Conservation (phyloP, 2,329 filamentous ascomycete species). For the Fusarium dimerum region DNA sequence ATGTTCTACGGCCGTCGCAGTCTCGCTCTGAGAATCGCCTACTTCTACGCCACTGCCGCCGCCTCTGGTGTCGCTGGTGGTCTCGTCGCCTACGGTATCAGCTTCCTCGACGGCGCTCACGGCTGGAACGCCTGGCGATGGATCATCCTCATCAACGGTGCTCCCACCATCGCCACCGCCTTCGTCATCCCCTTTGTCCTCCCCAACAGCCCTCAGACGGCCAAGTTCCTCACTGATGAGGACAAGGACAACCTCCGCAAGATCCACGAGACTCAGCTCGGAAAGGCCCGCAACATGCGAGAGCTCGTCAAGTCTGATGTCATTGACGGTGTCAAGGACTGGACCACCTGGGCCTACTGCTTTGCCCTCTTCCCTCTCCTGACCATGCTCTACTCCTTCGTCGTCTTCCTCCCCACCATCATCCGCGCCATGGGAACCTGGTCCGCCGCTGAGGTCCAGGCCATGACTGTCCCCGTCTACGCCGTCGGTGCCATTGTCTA, state of each 20-base stretch:
- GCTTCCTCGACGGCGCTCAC: slow-evolving; percentile 59
- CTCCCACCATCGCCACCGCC: slow-evolving; percentile 49
- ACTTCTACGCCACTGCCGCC: slow-evolving; percentile 62
- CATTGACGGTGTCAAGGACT: slow-evolving; percentile 46
- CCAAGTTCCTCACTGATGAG: slow-evolving; percentile 33
- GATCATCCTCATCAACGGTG: slow-evolving; percentile 62
- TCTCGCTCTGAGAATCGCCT: slow-evolving; percentile 62
- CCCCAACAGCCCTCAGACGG: slow-evolving; percentile 59
- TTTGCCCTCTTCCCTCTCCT: slow-evolving; percentile 62
- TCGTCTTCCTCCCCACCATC: slow-evolving; percentile 69
- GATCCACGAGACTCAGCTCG: slow-evolving; percentile 50
- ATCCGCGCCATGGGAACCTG: slow-evolving; percentile 62
- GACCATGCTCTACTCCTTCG: slow-evolving; percentile 68
- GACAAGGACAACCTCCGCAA: slow-evolving; percentile 50
- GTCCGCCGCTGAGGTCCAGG: slow-evolving; percentile 59
- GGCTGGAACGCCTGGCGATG: slow-evolving; percentile 66
- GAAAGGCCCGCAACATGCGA: slow-evolving; percentile 19
- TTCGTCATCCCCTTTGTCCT: slow-evolving; percentile 56
- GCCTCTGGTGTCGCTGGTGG: slow-evolving; percentile 66
- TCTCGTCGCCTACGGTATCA: slow-evolving; percentile 64
- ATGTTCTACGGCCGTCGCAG: slow-evolving; percentile 65
- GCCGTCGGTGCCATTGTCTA: slow-evolving; percentile 63
- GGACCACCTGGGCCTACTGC: slow-evolving; percentile 64
- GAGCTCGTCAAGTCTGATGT: slow-evolving; percentile 31
- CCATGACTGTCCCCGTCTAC: slow-evolving; percentile 70